Base-by-base conservation (phyloP, 23 red algal species). In the Gracilaria gracilis region DNA sequence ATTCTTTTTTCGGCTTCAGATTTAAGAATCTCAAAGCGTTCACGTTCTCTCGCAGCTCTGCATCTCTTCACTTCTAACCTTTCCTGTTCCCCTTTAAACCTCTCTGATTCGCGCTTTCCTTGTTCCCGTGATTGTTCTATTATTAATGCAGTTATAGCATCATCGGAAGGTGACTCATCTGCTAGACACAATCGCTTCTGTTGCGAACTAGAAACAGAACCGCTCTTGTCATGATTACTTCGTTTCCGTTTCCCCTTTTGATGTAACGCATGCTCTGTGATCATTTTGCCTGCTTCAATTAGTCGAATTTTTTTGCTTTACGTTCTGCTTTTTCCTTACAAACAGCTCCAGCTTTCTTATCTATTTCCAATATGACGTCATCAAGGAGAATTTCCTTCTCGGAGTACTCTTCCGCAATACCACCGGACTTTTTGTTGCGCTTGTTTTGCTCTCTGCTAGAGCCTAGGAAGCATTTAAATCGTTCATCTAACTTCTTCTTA, bases 351-450 rank as follows among this genome's bases (percentile, higher is more conserved):
- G 31, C 65, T n/a, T 55, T 69, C 31, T 73, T 40, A 32, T 86
- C 82, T 13, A 86, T 86, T 5, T 86, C 64, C 49, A 70, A 48
- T 35, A 86, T 54, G 55, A 86, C 40, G 74, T 86, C 40, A 62
- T 86, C 82, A 17, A 70, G 64, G 25, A 86, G 36, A 66, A 20
- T 50, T 49, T 86, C 32, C n/a, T 73, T 69, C 21, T 74, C 82
- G 11, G 65, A 24, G 61, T 86, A 70, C 20, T 29, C 44, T 36
- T 86, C 81, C 20, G 46, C 49, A 57, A 86, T 86, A 35, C 64
- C 82, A 14, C 23, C 54, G 33, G 61, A 64, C 16, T 14, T 33
- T 27, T 51, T 32, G 28, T 61, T 75, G 31, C 46, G 59, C 29
- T 86, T 86, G 47, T 49, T 48, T 28, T 67, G 28, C 23, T 46